Evolutionary conservation across 495 filamentous ascomycete genomes (phyloP).

Genomic region (Neohortaea acidophila): DNA sequence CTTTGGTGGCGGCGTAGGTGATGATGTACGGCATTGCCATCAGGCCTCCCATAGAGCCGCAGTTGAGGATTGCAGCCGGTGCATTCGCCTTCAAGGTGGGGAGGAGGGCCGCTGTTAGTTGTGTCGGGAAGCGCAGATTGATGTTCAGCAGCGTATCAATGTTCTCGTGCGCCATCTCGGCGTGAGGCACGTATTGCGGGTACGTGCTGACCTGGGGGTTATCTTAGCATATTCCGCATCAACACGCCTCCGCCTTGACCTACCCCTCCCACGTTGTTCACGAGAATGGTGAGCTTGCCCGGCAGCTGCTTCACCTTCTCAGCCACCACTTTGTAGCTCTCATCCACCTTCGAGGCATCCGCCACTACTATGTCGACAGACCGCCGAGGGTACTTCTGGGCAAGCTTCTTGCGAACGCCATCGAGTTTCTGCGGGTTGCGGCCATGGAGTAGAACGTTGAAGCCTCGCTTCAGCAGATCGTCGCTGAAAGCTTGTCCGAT

Average conservation of each 20-base stretch:
- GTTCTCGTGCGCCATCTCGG: conserved; percentile 14
- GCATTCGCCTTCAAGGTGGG: conserved; percentile 21
- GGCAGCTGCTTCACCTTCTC: conserved; percentile 10
- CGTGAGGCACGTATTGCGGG: conserved; percentile 18
- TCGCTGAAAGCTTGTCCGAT: conserved; percentile 34
- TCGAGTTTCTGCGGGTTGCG: conserved; percentile 35
- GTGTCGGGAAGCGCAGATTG: conserved; percentile 24
- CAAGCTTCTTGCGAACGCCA: conserved; percentile 20
- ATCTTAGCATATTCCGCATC: too few species aligned
- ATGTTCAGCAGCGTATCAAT: conserved; percentile 14
- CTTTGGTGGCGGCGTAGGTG: conserved; percentile 2
- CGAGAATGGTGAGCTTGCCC: conserved; percentile 27
- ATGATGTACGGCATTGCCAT: conserved; percentile 27
- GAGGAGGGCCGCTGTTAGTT: conserved; percentile 30
- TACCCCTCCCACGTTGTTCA: conserved; percentile 38
- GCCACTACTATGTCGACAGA: conserved; percentile 21
- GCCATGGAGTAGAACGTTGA: conserved; percentile 45
- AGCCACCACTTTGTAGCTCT: conserved; percentile 19
- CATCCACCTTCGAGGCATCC: conserved; percentile 23
- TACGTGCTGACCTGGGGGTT: too few species aligned
- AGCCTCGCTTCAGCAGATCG: conserved; percentile 27
- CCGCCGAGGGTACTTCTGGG: conserved; percentile 22
- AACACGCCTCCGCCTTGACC: too few species aligned
- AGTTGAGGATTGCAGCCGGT: conserved; percentile 30
- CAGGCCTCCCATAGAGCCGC: conserved; percentile 26